A percentile compares a stretch with the other conserved stretches of the same genome.
Conservation (phyloP, 225 moss, liverwort and hornwort genomes). For the Bryoerythrophyllum caledonicum region DNA sequence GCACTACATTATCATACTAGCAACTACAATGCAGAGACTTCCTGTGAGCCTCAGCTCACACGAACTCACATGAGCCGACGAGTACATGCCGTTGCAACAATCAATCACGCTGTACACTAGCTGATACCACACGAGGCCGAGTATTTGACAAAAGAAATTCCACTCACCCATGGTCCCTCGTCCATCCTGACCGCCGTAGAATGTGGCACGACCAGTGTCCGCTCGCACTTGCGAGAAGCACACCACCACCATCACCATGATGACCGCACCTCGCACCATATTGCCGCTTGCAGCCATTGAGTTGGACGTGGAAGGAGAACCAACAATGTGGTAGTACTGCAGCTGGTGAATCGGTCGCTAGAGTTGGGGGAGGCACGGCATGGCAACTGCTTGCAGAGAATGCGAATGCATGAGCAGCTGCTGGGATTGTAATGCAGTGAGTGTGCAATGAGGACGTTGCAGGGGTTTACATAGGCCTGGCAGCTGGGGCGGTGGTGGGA, state of each 20-base stretch:
- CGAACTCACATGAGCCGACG: background rate
- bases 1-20: background rate
- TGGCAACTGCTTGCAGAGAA: background rate
- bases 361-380: background rate
- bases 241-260: background rate
- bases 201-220: conserved; percentile 34
- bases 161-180: conserved; percentile 43
- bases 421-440: background rate
- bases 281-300: background rate
- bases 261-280: background rate
- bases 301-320: background rate
- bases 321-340: too few relatives aligned
- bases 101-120: too few relatives aligned
- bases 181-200: conserved; percentile 45
- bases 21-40: background rate
- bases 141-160: background rate
- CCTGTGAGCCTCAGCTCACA: background rate
- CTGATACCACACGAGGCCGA: background rate
- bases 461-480: conserved; percentile 20
- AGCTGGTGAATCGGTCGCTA: background rate
- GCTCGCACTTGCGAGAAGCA: conserved; percentile 16
- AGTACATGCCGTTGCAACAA: background rate
- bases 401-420: background rate
- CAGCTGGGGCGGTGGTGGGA: conserved; percentile 8
- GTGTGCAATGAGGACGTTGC: background rate